Evolutionary conservation across 257 asterid species (phyloP), one percentile per base, ranked within the genome.

Genomic region (Solanum pinnatisectum): DNA sequence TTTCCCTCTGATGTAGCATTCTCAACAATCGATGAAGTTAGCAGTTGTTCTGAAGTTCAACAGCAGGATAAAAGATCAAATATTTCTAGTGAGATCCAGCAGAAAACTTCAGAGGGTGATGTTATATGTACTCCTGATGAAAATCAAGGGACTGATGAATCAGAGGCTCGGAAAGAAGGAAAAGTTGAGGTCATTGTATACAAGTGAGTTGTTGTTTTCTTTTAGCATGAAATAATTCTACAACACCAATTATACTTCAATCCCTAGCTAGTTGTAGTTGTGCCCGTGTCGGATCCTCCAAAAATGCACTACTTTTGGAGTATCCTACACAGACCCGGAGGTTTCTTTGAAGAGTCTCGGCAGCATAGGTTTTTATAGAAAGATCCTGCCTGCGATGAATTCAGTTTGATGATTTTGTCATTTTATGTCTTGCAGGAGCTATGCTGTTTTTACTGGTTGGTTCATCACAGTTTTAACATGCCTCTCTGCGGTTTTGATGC

Each of bases 381-480:
- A 40, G 11, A 52, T 82, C 79, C 87, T 85, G 32, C 44, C 49
- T 23, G 4, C 72, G 36, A 63, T 27, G 36, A 36, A 78, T 46
- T 49, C 18, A 56, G 30, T 74, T 86, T 88, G 88, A 88, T 83
- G 84, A 71, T 74, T 60, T 89, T 40, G 59, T 37, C 32, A 82
- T 88, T 71, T 65, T 81, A 49, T 90, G 70, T 87, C 90, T 52
- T 85, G 87, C 98, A 96, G 99, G 90, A 93, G 92, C 86, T 97
- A 97, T 93, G 99, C 99, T 90, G 96, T 93, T 89, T 96, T 94
- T 88, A 89, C 92, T 87, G 99, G 99, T 86, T 93, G 98, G 98
- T 91, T 91, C 87, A 91, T 97, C 86, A 85, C 98, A 10, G 76
- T 87, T 84, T 33, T 94, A 86, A 94, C 93, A 83, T 94, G 95